Percentiles rank a stretch among this genome's conserved stretches.
phyloP scores from a whole-genome alignment of 2,329 filamentous ascomycete genomes.

The Lecanicillium sp. region DNA sequence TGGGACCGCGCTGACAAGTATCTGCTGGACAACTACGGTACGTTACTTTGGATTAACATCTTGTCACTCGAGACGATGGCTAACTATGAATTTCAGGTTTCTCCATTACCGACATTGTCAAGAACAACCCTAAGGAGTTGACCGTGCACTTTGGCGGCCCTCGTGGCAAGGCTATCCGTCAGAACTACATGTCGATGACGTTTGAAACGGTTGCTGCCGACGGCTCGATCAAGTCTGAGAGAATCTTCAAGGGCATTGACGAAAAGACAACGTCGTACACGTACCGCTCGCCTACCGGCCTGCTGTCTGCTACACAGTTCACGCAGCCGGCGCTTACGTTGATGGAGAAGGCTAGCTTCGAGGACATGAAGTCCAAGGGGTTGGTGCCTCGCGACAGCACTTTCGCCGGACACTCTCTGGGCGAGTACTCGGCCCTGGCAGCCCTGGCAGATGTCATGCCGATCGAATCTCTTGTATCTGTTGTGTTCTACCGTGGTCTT shows the following conservation, averaged over 20 bases:
- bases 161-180: constrained; percentile 90
- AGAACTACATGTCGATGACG: constrained; percentile 99
- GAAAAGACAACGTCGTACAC: constrained; percentile 94
- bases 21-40: constrained; percentile 89
- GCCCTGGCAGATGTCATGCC: constrained; percentile 98
- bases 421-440: constrained; percentile 95
- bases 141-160: constrained; percentile 97
- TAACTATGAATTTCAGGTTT: constrained; percentile 51
- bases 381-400: constrained; percentile 93
- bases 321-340: constrained; percentile 94
- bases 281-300: constrained; percentile 87
- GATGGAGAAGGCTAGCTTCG: constrained; percentile 99
- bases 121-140: constrained; percentile 98
- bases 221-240: constrained; percentile 92
- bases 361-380: constrained; percentile 97
- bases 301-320: constrained; percentile 96
- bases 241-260: constrained; percentile 97
- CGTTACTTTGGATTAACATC: constrained; percentile 4
- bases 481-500: constrained; percentile 97
- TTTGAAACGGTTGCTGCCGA: constrained; percentile 96
- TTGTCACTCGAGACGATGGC: neutral
- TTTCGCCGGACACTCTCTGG: constrained; percentile 94
- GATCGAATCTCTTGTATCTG: constrained; percentile 96
- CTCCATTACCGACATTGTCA: constrained; percentile 96
- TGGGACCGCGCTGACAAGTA: constrained; percentile 98